These are phyloP conservation scores for Mycena filopes DNA, from an alignment of 768 basidiomycete species.

Conservation along the genomic window DNA sequence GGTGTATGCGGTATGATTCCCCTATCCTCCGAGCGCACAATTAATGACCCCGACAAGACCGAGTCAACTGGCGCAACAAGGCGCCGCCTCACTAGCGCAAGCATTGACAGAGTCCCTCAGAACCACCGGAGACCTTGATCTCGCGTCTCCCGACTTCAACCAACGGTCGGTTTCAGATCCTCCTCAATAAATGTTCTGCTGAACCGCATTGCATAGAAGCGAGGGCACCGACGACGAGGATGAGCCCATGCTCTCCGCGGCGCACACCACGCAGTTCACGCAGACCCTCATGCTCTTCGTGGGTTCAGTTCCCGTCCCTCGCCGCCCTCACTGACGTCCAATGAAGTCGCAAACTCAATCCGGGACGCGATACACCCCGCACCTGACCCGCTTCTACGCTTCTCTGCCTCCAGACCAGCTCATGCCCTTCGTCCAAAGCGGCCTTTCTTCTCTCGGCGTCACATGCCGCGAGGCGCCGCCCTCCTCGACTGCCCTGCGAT, in stretches of 20 bases:
- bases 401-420: slow-evolving; percentile 63
- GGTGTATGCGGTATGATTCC: slow-evolving; percentile 72
- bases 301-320: slow-evolving; percentile 41
- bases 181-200: background rate
- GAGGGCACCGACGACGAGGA: slow-evolving; percentile 59
- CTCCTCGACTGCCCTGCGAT: slow-evolving; percentile 38
- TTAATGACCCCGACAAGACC: slow-evolving; percentile 52
- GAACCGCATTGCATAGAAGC: slow-evolving; percentile 2
- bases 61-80: slow-evolving; percentile 71
- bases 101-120: slow-evolving; percentile 76
- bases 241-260: slow-evolving; percentile 70
- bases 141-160: slow-evolving; percentile 68
- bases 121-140: slow-evolving; percentile 76
- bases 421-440: slow-evolving; percentile 63
- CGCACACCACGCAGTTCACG: slow-evolving; percentile 77
- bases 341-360: slow-evolving; percentile 83
- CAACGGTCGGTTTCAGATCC: slow-evolving; percentile 38
- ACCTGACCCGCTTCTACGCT: slow-evolving; percentile 86
- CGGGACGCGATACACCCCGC: slow-evolving; percentile 76
- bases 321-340: background rate
- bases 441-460: slow-evolving; percentile 59
- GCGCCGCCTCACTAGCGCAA: slow-evolving; percentile 67
- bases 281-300: slow-evolving; percentile 87
- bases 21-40: background rate
- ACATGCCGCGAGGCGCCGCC: slow-evolving; percentile 57